These are phyloP conservation scores for Suillus subalutaceus DNA, from an alignment of 768 basidiomycete genomes.

Conservation along the genomic window DNA sequence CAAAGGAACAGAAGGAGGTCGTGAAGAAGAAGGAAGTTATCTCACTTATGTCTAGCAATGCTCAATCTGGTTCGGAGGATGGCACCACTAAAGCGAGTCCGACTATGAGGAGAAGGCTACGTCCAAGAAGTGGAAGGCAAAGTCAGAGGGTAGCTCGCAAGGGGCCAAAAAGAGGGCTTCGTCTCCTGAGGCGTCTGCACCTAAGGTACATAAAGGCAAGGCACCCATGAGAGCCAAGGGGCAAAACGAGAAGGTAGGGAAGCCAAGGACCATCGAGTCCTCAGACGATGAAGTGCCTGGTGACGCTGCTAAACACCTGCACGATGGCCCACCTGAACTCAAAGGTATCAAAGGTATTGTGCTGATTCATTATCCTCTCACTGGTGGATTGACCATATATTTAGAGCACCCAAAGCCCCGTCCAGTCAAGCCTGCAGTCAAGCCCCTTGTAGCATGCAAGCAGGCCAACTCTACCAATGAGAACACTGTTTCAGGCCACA, in stretches of 20 bases:
- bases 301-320: neutral
- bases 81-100: neutral
- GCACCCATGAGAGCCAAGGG: neutral
- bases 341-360: neutral
- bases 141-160: neutral
- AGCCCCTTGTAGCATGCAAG: neutral
- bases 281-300: neutral
- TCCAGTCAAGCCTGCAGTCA: neutral
- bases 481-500: neutral
- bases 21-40: neutral
- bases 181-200: neutral
- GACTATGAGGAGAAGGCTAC: neutral
- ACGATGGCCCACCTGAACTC: neutral
- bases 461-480: neutral
- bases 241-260: neutral
- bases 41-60: neutral
- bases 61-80: neutral
- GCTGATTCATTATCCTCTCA: neutral
- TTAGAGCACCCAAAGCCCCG: neutral
- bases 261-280: neutral
- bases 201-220: neutral
- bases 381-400: neutral
- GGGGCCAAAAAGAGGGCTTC: neutral
- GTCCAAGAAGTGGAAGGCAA: neutral
- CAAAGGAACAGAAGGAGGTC: neutral